These are phyloP conservation scores for Pulveroboletus ravenelii DNA, from an alignment of 768 basidiomycete genomes.

Conservation along the genomic window DNA sequence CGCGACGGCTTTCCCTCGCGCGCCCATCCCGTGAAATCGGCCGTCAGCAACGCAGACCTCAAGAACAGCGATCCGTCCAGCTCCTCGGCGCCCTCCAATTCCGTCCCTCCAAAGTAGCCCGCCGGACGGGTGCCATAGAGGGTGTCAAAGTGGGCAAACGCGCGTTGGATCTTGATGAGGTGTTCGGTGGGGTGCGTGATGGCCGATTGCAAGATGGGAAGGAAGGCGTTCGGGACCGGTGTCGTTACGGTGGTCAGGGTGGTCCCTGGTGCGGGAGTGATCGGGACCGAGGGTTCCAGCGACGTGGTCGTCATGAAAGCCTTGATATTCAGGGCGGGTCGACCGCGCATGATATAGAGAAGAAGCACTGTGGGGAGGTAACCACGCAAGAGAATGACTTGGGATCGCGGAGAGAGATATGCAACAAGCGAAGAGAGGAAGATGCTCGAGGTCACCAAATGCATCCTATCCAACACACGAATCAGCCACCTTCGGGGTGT, in stretches of 20 bases:
- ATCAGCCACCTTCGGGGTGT: neutral
- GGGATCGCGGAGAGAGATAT: constrained; percentile 10
- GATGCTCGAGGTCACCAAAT: constrained; percentile 28
- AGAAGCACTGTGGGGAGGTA: constrained; percentile 8
- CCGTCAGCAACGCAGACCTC: constrained; percentile 28
- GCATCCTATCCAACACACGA: constrained; percentile 16
- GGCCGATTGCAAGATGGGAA: constrained; percentile 36
- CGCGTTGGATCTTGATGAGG: constrained; percentile 30
- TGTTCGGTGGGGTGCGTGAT: constrained; percentile 35
- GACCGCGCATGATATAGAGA: constrained; percentile 28
- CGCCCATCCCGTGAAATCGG: constrained; percentile 36
- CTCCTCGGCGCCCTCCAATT: constrained; percentile 28
- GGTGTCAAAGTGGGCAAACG: constrained; percentile 31
- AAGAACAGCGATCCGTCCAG: constrained; percentile 36
- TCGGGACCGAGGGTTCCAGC: constrained; percentile 9
- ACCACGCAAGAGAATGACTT: constrained; percentile 2
- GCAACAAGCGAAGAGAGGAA: constrained; percentile 27
- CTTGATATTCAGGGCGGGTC: constrained; percentile 28
- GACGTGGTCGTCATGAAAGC: constrained; percentile 28
- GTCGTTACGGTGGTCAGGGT: constrained; percentile 12
- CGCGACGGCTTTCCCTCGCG: constrained; percentile 31
- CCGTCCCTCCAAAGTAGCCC: constrained; percentile 28
- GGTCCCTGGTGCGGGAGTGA: neutral
- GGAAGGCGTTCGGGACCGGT: constrained; percentile 35
- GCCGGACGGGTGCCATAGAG: constrained; percentile 26